Evolutionary conservation across 1,284 basidiomycete species (phyloP).

Genomic region (Rhodotorula sp.): DNA sequence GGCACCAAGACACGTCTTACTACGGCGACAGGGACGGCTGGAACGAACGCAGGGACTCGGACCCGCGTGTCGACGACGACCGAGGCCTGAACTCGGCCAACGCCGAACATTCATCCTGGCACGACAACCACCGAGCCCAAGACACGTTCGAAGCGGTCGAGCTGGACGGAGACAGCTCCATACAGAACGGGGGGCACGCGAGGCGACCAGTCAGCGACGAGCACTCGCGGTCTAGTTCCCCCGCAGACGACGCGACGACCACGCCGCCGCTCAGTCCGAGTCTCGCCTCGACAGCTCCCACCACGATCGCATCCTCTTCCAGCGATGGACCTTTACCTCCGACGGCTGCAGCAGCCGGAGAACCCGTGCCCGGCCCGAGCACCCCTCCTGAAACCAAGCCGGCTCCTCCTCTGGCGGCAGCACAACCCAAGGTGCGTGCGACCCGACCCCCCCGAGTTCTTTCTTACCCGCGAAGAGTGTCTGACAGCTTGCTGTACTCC

Average conservation of each 20-base stretch:
- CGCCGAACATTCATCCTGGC: not conserved
- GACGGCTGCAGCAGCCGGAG: not conserved
- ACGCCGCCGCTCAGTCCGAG: slow-evolving; percentile 11
- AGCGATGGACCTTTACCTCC: not conserved
- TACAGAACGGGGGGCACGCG: not conserved
- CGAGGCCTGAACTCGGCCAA: not conserved
- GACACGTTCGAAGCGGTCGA: slow-evolving; percentile 21
- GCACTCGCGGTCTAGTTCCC: not conserved
- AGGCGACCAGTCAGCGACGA: not conserved
- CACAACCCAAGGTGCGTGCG: not conserved
- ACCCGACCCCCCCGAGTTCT: not conserved
- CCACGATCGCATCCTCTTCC: slow-evolving; percentile 1
- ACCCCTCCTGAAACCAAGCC: not conserved
- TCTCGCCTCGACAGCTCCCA: slow-evolving; percentile 7
- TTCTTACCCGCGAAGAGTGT: not conserved
- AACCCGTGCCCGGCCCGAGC: not conserved
- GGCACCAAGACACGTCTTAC: not conserved
- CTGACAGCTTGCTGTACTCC: no score
- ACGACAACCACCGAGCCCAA: not conserved
- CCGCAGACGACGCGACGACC: slow-evolving; percentile 7
- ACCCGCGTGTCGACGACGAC: not conserved
- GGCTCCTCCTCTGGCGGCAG: not conserved
- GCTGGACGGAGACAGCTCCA: not conserved
- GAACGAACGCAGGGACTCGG: not conserved
- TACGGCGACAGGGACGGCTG: not conserved